Conservation (phyloP, 208 protist genomes). For the Leishmania mexicana region DNA sequence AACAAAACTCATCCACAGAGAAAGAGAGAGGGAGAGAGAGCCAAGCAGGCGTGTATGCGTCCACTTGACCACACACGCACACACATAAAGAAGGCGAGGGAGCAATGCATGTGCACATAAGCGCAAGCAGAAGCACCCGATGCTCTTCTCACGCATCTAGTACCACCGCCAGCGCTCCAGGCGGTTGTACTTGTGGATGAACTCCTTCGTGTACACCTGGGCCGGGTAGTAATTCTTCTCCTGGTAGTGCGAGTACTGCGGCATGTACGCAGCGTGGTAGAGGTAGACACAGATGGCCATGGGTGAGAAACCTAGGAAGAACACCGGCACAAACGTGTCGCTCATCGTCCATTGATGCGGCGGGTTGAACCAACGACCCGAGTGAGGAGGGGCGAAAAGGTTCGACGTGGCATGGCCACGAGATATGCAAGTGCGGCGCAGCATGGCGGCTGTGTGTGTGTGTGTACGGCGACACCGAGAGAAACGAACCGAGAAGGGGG, state of each 20-base stretch:
- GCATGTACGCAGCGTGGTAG: slow-evolving; percentile 90
- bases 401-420: slow-evolving; percentile 90
- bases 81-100: background rate
- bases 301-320: slow-evolving; percentile 82
- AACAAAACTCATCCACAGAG: background rate
- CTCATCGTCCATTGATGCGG: slow-evolving; percentile 93
- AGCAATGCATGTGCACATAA: background rate
- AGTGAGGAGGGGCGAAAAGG: slow-evolving; percentile 86
- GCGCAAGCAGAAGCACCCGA: slow-evolving; percentile 10
- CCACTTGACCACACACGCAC: background rate
- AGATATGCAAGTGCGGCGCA: slow-evolving; percentile 59
- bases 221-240: slow-evolving; percentile 92
- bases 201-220: slow-evolving; percentile 92
- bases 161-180: slow-evolving; percentile 93
- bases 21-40: background rate
- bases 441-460: slow-evolving; percentile 43
- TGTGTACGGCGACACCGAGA: background rate
- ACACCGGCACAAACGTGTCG: slow-evolving; percentile 83
- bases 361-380: slow-evolving; percentile 92
- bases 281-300: slow-evolving; percentile 83
- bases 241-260: slow-evolving; percentile 91
- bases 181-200: slow-evolving; percentile 91
- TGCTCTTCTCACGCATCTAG: slow-evolving; percentile 24
- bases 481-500: background rate
- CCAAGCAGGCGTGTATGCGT: background rate